Conservation (phyloP, 83 land plant genomes). For the Larix sibirica region DNA sequence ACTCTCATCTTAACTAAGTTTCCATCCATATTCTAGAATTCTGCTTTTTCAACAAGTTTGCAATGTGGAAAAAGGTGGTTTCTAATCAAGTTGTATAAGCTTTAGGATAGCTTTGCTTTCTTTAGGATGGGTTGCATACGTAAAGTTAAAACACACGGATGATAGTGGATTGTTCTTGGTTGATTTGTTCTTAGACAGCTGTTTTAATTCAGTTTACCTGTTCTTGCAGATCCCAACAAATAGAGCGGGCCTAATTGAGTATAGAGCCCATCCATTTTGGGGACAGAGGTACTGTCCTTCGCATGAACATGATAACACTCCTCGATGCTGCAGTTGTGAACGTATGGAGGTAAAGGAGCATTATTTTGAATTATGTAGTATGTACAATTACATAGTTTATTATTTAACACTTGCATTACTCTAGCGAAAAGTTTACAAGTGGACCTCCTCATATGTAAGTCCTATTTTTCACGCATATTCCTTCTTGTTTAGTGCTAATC, state of each 20-base stretch:
- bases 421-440: neutral
- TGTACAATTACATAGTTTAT: neutral
- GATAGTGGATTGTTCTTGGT: neutral
- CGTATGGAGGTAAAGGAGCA: constrained; percentile 77
- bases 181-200: neutral
- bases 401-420: neutral
- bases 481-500: no score
- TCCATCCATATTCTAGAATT: neutral
- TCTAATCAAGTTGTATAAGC: neutral
- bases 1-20: neutral
- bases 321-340: constrained; percentile 96
- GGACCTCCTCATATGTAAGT: neutral
- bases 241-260: constrained; percentile 84
- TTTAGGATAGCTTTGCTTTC: neutral
- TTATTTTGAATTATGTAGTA: neutral
- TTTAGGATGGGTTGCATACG: neutral
- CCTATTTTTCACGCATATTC: no score
- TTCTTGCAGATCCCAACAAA: constrained; percentile 86
- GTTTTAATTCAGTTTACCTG: neutral
- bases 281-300: constrained; percentile 92
- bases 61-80: neutral
- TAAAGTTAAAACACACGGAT: neutral
- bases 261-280: constrained; percentile 97
- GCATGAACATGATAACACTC: constrained; percentile 85
- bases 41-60: neutral